A percentile compares a stretch with the other conserved stretches of the same genome.
phyloP scores from a whole-genome alignment of 2,329 filamentous ascomycete genomes.

The Rosellinia necatrix region DNA sequence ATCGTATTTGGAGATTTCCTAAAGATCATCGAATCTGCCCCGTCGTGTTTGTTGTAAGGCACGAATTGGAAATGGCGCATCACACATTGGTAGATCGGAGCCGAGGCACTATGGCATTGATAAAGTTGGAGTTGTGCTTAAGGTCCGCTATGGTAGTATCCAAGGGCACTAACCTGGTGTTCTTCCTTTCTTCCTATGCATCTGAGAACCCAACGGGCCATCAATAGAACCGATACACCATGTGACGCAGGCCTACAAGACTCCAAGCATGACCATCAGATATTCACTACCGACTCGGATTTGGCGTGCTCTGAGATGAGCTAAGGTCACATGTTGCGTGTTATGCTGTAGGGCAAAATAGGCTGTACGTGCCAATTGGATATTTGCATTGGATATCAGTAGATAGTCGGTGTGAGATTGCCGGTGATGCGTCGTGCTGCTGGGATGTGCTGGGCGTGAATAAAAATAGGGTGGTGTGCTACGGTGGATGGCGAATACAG shows the following conservation, averaged over 20 bases:
- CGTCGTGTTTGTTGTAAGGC: not conserved
- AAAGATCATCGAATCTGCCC: conserved; percentile 6
- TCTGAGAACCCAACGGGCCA: not conserved
- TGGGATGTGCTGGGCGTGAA: conserved; percentile 1
- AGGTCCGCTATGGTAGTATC: not conserved
- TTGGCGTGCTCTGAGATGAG: no score
- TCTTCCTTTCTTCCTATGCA: not conserved
- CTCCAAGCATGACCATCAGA: not conserved
- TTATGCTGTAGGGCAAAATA: not conserved
- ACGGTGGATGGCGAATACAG: conserved; percentile 14
- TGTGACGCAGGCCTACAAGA: conserved; percentile 17
- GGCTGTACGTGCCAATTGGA: not conserved
- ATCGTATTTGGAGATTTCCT: not conserved
- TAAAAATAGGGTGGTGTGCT: conserved; percentile 2
- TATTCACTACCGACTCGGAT: conserved; percentile 2
- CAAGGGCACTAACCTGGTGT: not conserved
- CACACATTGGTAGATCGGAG: not conserved
- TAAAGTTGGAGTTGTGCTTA: conserved; percentile 1
- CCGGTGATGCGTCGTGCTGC: conserved; percentile 1
- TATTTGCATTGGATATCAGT: no score
- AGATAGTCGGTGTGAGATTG: conserved; percentile 21
- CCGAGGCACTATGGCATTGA: conserved; percentile 8
- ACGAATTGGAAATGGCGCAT: not conserved
- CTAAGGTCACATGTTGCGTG: not conserved
- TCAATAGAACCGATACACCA: conserved; percentile 17